Percentiles rank a stretch among this genome's conserved stretches.
Conservation (phyloP, 129 eudicot genomes). For the Sambucus nigra region DNA sequence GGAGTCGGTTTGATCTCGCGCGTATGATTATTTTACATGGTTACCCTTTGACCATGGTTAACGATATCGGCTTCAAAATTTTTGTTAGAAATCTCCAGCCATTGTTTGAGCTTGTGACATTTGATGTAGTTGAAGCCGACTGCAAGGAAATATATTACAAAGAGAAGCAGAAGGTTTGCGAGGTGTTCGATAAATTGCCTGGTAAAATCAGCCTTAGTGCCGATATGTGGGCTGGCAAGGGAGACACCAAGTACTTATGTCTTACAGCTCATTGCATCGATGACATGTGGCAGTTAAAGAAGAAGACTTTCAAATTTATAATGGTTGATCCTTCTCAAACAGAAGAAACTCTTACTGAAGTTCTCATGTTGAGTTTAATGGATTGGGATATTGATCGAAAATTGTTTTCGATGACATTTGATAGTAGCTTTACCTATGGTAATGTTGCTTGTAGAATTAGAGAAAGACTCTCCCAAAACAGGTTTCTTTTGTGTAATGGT, state of each 20-base stretch:
- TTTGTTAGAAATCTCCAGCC: conserved; percentile 94
- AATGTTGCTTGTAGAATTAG: conserved; percentile 51
- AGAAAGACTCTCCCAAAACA: conserved; percentile 70
- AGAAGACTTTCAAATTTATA: conserved; percentile 62
- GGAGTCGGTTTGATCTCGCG: conserved; percentile 77
- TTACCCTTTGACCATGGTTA: conserved; percentile 78
- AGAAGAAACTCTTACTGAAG: conserved; percentile 55
- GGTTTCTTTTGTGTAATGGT: conserved; percentile 66
- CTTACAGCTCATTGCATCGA: conserved; percentile 83
- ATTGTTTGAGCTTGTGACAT: conserved; percentile 58
- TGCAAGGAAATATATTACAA: conserved; percentile 59
- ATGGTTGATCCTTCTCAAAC: conserved; percentile 58
- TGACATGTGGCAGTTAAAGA: conserved; percentile 54
- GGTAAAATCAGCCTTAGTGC: conserved; percentile 73
- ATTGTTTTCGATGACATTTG: conserved; percentile 73
- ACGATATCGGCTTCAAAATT: conserved; percentile 60
- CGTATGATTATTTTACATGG: conserved; percentile 94
- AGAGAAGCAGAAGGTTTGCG: conserved; percentile 72
- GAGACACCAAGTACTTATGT: conserved; percentile 46
- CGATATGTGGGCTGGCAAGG: conserved; percentile 55
- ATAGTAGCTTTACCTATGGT: conserved; percentile 44
- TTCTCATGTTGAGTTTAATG: conserved; percentile 60
- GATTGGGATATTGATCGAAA: conserved; percentile 92
- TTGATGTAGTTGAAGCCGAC: conserved; percentile 58
- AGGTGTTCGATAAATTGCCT: conserved; percentile 57